These are phyloP conservation scores for Catharanthus roseus DNA, from an alignment of 257 asterid genomes.

Conservation along the genomic window DNA sequence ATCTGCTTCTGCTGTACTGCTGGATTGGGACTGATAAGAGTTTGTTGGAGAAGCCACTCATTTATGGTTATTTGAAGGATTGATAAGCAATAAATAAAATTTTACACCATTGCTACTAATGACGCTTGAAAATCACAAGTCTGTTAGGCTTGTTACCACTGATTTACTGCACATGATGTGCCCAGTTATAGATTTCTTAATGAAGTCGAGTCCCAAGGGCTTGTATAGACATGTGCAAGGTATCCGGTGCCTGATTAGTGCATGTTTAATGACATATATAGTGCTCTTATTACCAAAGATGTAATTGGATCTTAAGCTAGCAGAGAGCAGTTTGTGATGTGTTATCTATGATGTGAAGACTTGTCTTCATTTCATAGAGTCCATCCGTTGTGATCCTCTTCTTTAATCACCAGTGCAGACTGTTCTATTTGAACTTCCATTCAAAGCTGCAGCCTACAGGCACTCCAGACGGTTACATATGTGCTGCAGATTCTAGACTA, in stretches of 20 bases:
- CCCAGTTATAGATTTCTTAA: not conserved
- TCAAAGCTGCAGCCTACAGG: not conserved
- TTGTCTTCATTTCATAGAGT: not conserved
- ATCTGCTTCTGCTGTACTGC: not conserved
- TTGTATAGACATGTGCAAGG: not conserved
- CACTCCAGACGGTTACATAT: not conserved
- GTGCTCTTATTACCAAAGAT: not conserved
- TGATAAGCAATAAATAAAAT: not conserved
- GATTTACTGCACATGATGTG: not conserved
- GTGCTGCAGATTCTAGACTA: not conserved
- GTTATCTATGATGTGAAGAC: no score
- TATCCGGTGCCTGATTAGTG: not conserved
- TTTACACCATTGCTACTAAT: not conserved
- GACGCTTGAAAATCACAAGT: not conserved
- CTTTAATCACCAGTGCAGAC: not conserved
- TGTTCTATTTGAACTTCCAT: not conserved
- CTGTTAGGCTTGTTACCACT: not conserved
- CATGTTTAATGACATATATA: not conserved
- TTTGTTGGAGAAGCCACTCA: not conserved
- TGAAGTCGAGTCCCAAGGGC: no score
- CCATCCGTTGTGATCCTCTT: not conserved
- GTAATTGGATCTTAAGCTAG: not conserved
- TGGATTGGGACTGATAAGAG: not conserved
- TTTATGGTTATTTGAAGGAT: not conserved
- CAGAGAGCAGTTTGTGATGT: not conserved